phyloP scores from a whole-genome alignment of 306 rosid genomes.

The Cicer judaicum region DNA sequence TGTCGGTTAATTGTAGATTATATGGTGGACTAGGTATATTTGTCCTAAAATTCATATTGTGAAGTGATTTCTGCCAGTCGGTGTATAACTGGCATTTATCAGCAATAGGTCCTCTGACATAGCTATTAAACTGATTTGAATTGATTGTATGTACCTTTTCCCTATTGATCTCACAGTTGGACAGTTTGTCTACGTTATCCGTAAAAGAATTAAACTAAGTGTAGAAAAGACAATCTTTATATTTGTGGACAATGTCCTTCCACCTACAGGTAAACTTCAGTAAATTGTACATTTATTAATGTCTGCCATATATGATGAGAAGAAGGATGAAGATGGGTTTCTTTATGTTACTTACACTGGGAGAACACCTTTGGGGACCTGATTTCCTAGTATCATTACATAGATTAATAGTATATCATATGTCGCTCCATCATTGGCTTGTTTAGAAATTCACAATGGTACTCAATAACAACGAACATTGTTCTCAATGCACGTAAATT shows the following conservation, averaged over 20 bases:
- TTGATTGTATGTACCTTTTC: conserved; percentile 75
- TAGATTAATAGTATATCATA: conserved; percentile 36
- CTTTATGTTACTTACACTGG: conserved; percentile 93
- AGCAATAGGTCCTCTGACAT: not conserved
- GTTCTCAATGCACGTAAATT: conserved; percentile 46
- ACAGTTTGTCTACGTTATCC: conserved; percentile 89
- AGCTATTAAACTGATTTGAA: conserved; percentile 32
- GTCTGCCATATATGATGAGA: conserved; percentile 92
- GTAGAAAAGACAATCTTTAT: conserved; percentile 94
- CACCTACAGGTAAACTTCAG: conserved; percentile 74
- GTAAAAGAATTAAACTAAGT: conserved; percentile 85
- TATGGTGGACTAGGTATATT: conserved; percentile 20
- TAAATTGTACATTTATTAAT: conserved; percentile 45
- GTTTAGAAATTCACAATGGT: conserved; percentile 50
- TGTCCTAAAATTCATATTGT: not conserved
- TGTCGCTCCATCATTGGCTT: conserved; percentile 31
- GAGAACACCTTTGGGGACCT: conserved; percentile 81
- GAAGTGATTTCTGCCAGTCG: conserved; percentile 16
- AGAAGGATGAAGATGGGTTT: conserved; percentile 93
- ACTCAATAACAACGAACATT: conserved; percentile 46
- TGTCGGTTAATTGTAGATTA: conserved; percentile 10
- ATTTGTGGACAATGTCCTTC: conserved; percentile 91
- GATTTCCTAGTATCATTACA: conserved; percentile 36
- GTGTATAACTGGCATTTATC: conserved; percentile 7
- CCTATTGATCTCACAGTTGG: conserved; percentile 93